Evolutionary conservation across 2,329 filamentous ascomycete species (phyloP), one percentile per base, ranked within the genome.

Genomic region (Claviceps maximensis): DNA sequence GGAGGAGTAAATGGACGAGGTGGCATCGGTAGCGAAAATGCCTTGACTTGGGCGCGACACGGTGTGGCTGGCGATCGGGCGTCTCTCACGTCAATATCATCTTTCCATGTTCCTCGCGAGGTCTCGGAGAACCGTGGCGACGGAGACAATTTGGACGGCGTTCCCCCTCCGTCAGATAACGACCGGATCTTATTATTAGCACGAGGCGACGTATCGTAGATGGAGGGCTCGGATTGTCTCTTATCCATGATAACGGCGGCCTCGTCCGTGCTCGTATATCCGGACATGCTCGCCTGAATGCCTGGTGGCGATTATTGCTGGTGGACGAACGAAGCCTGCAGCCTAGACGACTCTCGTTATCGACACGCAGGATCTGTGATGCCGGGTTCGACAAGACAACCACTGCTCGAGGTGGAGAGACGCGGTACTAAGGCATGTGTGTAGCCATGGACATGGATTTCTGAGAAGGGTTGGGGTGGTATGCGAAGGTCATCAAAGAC

Each of bases 21-120:
- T 21, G 65, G 65, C 58, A 69, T 61, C 44, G 67, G 65, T 52
- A 65, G 60, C 61, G 63, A 69, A 64, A 93, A 74, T 41, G 82
- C 82, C 53, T 81, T 78, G 38, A 84, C 78, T 45, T 80, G 79
- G 50, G 83, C 76, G 57, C 86, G 78, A 55, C 82, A 78, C n/a
- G 89, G 87, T 8, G 88, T 94, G 48, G 78, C 77, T n/a, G 85
- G 84, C 38, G 63, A 60, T 27, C 63, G 61, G 49, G 62, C 44
- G 58, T 71, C 67, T 45, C 70, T 67, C 53, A 85, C 70, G 52
- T 73, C 73, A 62, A 74, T 82, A 62, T 88, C 84, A 69, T 87
- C 83, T 65, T 86, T 86, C 54, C 79, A 83, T 21, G 75, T 74
- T 48, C 74, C 71, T 17, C 75, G 71, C 42, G 75, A 66, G n/a